Conservation (phyloP, 345 rosid species). For the Eucalyptus viminalis region DNA sequence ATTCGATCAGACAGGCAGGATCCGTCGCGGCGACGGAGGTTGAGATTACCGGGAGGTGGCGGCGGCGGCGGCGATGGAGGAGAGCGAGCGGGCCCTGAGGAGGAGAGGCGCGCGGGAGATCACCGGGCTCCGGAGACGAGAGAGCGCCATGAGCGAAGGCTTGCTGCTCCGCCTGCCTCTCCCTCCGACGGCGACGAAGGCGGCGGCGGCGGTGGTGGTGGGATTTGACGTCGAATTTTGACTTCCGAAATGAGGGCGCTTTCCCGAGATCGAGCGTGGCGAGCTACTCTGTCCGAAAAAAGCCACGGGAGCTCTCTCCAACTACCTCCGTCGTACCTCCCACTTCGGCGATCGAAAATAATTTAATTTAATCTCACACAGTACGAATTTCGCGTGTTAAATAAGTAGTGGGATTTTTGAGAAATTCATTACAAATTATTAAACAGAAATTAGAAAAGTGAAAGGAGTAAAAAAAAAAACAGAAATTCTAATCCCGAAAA, state of each 20-base stretch:
- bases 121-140: constrained; percentile 66
- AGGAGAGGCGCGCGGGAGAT: constrained; percentile 47
- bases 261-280: background rate
- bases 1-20: background rate
- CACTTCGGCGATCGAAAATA: background rate
- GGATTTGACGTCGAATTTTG: background rate
- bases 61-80: constrained; percentile 5
- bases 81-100: constrained; percentile 54
- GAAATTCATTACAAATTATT: background rate
- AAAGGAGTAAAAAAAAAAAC: background rate
- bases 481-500: background rate
- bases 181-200: background rate
- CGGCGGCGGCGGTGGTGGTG: too few species aligned
- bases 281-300: background rate
- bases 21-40: background rate
- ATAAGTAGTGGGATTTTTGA: background rate
- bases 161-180: background rate
- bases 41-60: constrained; percentile 22
- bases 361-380: background rate
- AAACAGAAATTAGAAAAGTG: background rate
- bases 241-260: background rate
- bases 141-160: constrained; percentile 49
- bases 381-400: background rate
- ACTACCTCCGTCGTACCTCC: background rate
- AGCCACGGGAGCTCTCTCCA: background rate